Evolutionary conservation across 176 grass and related monocot genomes (phyloP).

Genomic region (Phyllostachys edulis): DNA sequence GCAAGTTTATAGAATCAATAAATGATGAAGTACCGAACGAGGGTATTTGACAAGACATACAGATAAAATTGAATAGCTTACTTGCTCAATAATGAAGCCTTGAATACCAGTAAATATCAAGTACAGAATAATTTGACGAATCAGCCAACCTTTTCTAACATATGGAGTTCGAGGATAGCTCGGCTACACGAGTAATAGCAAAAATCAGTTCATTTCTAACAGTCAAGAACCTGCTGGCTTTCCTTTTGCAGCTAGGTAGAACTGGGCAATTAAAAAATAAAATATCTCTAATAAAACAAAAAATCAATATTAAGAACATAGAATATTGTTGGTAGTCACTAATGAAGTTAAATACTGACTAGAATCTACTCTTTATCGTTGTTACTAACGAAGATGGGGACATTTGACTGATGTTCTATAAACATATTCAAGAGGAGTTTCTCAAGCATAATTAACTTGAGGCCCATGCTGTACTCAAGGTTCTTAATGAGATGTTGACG

Average conservation of each 20-base stretch:
- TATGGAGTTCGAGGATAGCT: slow-evolving; percentile 69
- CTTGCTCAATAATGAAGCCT: slow-evolving; percentile 98
- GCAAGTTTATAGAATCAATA: slow-evolving; percentile 35
- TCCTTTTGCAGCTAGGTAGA: slow-evolving; percentile 3
- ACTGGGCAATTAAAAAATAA: background rate
- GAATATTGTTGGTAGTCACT: background rate
- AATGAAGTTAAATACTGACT: background rate
- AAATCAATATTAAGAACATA: background rate
- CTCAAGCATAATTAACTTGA: background rate
- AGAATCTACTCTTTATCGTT: background rate
- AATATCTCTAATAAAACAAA: background rate
- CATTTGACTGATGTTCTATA: background rate
- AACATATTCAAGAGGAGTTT: background rate
- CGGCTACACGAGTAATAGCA: slow-evolving; percentile 47
- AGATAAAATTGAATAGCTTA: slow-evolving; percentile 38
- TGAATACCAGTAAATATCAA: slow-evolving; percentile 90
- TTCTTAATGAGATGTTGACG: background rate
- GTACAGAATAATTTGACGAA: slow-evolving; percentile 84
- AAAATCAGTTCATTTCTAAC: slow-evolving; percentile 17
- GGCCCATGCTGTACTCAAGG: background rate
- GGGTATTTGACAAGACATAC: background rate
- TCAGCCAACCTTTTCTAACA: slow-evolving; percentile 87
- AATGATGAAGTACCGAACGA: slow-evolving; percentile 14
- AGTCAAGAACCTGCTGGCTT: background rate
- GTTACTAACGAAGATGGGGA: background rate